Base-by-base conservation (phyloP, 2,329 filamentous ascomycete genomes). In the Pyrenochaeta sp. region DNA sequence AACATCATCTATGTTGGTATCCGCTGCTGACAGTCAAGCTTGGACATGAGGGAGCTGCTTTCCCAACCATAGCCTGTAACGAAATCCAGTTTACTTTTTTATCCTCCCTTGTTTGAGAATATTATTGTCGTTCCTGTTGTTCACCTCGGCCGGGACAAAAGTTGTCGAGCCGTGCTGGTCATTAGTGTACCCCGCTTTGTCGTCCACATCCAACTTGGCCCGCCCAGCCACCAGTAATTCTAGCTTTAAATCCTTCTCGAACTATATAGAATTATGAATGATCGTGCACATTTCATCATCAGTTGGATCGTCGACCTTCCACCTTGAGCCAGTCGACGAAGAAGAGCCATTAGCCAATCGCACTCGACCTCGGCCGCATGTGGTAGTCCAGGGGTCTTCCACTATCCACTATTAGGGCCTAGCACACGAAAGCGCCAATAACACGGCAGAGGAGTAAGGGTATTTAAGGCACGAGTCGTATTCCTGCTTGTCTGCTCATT, bases 401-500 rank as follows among this genome's bases (percentile, higher is more conserved):
- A 51, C 50, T 33, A 39, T 40, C 49, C 42, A 44, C 48, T 45
- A 40, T 3, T 37, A 48, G 29, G 44, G 51, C 21, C 29, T 62
- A 55, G 54, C 37, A 57, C 51, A 37, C 51, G 40, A 33, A 10
- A 50, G 18, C 18, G n/a, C 17, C 17, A 11, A 9, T 37, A 30
- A 18, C 14, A 27, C 35, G 35, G 18, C 49, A 58, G 52, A 55
- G 50, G 48, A 27, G 10, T 18, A n/a, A 50, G 15, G 2, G 10
- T 58, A 60, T 50, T 54, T 64, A 63, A 56, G 45, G 6, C 36
- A 21, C 44, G 50, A 21, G 42, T 45, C 36, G 37, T 60, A 56
- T 60, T 32, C 39, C 55, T 29, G 36, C 36, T 29, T 20, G 17
- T 14, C 37, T 49, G 31, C 14, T 58, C 21, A 37, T 47, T 44